A percentile compares a stretch with the other conserved stretches of the same genome.
Evolutionary conservation across 768 basidiomycete species (phyloP).

Genomic region (Mrakia hoshinonis): DNA sequence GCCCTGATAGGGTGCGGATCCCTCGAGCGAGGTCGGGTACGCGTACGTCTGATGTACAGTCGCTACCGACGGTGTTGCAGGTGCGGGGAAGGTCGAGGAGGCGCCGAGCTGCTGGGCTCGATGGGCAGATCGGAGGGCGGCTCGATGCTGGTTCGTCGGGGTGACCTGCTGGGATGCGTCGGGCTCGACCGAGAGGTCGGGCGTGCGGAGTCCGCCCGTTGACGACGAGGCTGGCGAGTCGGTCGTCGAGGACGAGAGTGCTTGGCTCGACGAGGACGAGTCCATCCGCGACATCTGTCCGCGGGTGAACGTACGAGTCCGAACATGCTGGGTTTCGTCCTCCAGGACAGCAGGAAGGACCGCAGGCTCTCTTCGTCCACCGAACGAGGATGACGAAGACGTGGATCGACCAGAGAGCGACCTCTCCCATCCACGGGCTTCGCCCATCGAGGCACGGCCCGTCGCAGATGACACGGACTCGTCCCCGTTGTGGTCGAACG

Average conservation of each 20-base stretch:
- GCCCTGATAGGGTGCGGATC: no score
- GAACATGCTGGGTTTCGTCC: background rate
- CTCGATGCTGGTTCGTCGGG: constrained; percentile 9
- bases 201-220: background rate
- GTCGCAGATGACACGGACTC: background rate
- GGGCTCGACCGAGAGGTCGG: background rate
- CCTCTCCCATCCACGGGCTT: constrained; percentile 2
- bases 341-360: constrained; percentile 16
- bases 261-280: background rate
- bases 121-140: background rate
- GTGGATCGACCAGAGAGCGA: constrained; percentile 14
- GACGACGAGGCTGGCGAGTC: constrained; percentile 8
- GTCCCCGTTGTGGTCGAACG: background rate
- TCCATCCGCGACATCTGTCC: constrained; percentile 13
- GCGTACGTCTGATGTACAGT: background rate
- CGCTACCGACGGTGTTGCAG: background rate
- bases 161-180: background rate
- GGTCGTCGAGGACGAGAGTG: background rate
- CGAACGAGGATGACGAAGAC: constrained; percentile 16
- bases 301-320: background rate
- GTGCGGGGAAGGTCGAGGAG: background rate
- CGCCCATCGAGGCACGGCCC: background rate
- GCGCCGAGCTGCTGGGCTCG: background rate
- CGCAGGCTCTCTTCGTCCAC: background rate
- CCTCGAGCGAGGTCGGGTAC: background rate